These are phyloP conservation scores for Camellia japonica DNA, from an alignment of 148 eudicot species.

Conservation along the genomic window DNA sequence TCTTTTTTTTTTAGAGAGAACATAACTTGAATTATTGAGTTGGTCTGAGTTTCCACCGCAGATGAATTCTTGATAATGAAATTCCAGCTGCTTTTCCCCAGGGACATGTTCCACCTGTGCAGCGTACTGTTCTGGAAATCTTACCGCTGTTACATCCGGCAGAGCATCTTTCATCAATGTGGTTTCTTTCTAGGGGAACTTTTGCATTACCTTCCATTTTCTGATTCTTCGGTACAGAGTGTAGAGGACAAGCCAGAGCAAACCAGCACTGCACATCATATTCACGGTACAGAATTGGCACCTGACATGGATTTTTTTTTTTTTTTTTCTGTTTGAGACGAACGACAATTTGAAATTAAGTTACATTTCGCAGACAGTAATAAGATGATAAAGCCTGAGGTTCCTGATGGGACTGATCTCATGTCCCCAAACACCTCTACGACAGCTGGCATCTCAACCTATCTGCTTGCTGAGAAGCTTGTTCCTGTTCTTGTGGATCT, in stretches of 20 bases:
- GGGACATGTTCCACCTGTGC: constrained; percentile 91
- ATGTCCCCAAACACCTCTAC: constrained; percentile 26
- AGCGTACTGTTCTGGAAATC: constrained; percentile 76
- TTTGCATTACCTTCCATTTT: constrained; percentile 64
- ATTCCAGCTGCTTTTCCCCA: constrained; percentile 28
- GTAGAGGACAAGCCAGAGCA: constrained; percentile 40
- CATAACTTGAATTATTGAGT: background rate
- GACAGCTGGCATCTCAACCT: constrained; percentile 32
- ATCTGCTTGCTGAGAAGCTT: constrained; percentile 80
- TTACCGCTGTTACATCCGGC: constrained; percentile 78
- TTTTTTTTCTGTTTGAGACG: constrained; percentile 11
- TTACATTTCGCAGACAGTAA: constrained; percentile 30
- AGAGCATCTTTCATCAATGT: constrained; percentile 71
- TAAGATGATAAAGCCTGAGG: constrained; percentile 29
- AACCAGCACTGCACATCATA: constrained; percentile 22
- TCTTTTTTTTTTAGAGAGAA: background rate
- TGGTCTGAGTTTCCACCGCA: background rate
- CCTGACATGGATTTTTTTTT: background rate
- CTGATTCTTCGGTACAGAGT: constrained; percentile 38
- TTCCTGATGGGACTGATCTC: constrained; percentile 37
- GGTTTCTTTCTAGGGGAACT: constrained; percentile 69
- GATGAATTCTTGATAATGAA: background rate
- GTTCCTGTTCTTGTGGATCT: constrained; percentile 74
- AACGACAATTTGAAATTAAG: background rate
- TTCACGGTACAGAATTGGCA: constrained; percentile 36